phyloP scores from a whole-genome alignment of 352 stramenopile genomes.

The Phytophthora pini region DNA sequence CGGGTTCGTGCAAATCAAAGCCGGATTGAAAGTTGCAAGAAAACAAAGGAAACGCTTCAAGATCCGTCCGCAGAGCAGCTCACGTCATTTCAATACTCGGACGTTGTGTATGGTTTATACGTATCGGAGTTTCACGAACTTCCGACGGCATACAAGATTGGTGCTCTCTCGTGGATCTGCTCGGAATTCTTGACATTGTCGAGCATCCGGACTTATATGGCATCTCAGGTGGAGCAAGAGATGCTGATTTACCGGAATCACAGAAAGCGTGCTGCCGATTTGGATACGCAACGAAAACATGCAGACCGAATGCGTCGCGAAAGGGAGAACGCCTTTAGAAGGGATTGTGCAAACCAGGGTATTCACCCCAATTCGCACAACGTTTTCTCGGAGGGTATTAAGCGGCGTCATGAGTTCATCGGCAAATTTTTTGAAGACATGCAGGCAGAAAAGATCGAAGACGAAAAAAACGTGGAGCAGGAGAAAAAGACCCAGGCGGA shows the following conservation, averaged over 20 bases:
- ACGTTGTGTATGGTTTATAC: conserved; percentile 78
- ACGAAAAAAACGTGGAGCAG: conserved; percentile 57
- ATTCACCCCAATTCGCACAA: conserved; percentile 77
- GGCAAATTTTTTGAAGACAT: conserved; percentile 72
- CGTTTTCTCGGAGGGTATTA: conserved; percentile 68
- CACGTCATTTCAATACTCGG: conserved; percentile 51
- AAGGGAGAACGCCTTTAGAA: conserved; percentile 65
- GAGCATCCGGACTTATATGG: conserved; percentile 60
- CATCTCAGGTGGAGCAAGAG: conserved; percentile 68
- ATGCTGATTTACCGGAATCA: conserved; percentile 58
- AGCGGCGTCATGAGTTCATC: conserved; percentile 68
- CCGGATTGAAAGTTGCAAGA: conserved; percentile 60
- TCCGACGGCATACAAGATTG: conserved; percentile 66
- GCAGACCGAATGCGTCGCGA: conserved; percentile 58
- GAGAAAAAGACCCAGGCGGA: conserved; percentile 57
- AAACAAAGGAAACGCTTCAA: conserved; percentile 41
- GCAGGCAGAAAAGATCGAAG: conserved; percentile 52
- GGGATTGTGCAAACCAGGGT: conserved; percentile 61
- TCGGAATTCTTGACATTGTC: conserved; percentile 70
- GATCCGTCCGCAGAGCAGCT: conserved; percentile 23
- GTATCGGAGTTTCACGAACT: conserved; percentile 75
- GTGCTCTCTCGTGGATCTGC: conserved; percentile 69
- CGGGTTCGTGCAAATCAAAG: conserved; percentile 63
- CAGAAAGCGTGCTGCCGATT: conserved; percentile 56
- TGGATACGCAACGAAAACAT: conserved; percentile 61